A percentile compares a stretch with the other conserved stretches of the same genome.
These are phyloP conservation scores for Gaeumannomyces sp. DNA, from an alignment of 2,329 filamentous ascomycete genomes.

Conservation along the genomic window DNA sequence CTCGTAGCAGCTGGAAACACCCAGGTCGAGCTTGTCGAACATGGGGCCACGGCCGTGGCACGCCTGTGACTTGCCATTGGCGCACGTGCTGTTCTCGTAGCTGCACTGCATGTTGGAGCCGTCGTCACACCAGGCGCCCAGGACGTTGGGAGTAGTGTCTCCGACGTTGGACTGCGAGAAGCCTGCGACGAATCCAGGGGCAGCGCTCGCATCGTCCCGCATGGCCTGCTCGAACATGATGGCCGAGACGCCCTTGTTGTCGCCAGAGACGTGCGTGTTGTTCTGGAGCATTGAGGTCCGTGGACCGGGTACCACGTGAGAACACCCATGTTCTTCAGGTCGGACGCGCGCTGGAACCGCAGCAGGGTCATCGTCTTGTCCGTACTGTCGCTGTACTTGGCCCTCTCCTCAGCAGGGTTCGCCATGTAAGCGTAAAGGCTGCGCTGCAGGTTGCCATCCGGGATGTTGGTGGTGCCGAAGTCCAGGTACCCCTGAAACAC, in stretches of 20 bases:
- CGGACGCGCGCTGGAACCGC: constrained; percentile 67
- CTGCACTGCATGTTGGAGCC: constrained; percentile 66
- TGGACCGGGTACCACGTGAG: constrained; percentile 91
- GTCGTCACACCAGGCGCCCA: constrained; percentile 86
- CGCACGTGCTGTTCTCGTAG: constrained; percentile 78
- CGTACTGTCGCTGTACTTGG: constrained; percentile 51
- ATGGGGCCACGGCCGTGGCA: constrained; percentile 71
- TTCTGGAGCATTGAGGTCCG: constrained; percentile 88
- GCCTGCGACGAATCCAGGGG: constrained; percentile 72
- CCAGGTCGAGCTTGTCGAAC: constrained; percentile 62
- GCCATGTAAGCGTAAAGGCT: constrained; percentile 83
- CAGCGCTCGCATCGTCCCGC: constrained; percentile 44
- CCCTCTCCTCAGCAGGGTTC: constrained; percentile 73
- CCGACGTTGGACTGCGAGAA: constrained; percentile 91
- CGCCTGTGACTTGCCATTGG: constrained; percentile 58
- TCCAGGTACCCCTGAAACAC: constrained; percentile 54
- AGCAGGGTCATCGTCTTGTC: constrained; percentile 72
- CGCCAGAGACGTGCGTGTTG: constrained; percentile 85
- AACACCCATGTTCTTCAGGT: constrained; percentile 71
- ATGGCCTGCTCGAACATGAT: constrained; percentile 73
- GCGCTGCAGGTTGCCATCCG: constrained; percentile 79
- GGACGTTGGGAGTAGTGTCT: constrained; percentile 82
- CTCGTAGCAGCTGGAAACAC: constrained; percentile 68
- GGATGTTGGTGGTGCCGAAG: constrained; percentile 62
- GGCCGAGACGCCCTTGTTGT: constrained; percentile 93